phyloP scores from a whole-genome alignment of 139 green algal genomes.

The Picochlorum sp. region DNA sequence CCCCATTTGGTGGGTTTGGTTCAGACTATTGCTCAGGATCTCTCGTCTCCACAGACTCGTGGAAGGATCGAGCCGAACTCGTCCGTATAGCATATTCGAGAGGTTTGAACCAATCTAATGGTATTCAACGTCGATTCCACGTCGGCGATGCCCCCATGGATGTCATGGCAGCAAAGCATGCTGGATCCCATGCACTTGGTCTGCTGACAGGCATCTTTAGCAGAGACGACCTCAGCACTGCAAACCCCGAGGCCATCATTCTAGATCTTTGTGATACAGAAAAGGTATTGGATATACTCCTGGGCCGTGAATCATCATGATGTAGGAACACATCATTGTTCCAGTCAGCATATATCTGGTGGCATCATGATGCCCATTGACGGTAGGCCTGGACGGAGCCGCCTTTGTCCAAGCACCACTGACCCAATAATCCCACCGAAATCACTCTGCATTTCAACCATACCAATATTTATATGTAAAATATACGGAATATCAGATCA shows the following conservation, averaged over 20 bases:
- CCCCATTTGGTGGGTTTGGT: slow-evolving; percentile 86
- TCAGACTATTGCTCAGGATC: slow-evolving; percentile 45
- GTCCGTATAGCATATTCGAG: slow-evolving; percentile 57
- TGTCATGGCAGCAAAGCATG: slow-evolving; percentile 58
- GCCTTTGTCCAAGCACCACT: not conserved
- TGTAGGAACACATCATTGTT: no score
- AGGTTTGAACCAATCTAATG: not conserved
- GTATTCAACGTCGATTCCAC: slow-evolving; percentile 38
- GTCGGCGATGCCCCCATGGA: slow-evolving; percentile 78
- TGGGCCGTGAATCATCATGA: no score
- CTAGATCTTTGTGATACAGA: slow-evolving; percentile 23
- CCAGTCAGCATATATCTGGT: no score
- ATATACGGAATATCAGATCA: no score
- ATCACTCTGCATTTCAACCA: no score
- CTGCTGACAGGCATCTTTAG: slow-evolving; percentile 72
- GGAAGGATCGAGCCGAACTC: slow-evolving; percentile 75
- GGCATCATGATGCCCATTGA: not conserved
- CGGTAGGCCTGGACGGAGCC: not conserved
- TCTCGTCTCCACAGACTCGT: slow-evolving; percentile 50
- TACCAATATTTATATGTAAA: no score
- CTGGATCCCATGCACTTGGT: slow-evolving; percentile 50
- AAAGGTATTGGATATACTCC: slow-evolving; percentile 4
- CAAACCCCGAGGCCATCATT: slow-evolving; percentile 14
- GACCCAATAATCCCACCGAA: no score
- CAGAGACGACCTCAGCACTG: slow-evolving; percentile 31